Evolutionary conservation across 495 filamentous ascomycete species (phyloP), one percentile per base, ranked within the genome.

Genomic region (Penicillium cosmopolitanum): DNA sequence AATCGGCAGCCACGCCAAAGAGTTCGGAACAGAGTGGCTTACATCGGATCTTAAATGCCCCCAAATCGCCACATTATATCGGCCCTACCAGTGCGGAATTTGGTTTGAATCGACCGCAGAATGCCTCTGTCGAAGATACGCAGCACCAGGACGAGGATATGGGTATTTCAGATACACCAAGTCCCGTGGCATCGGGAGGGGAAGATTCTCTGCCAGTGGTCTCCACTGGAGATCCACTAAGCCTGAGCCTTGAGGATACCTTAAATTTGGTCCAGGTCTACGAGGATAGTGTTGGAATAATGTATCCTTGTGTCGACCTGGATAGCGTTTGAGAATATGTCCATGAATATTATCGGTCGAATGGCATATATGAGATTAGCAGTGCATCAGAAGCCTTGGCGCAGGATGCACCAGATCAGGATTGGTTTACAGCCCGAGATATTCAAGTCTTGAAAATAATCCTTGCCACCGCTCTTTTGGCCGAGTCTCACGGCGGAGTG

Each of bases 251-350:
- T 62, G 80, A 87, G 43, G 89, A 96, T 61, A 83, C 89, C 48
- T 67, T 90, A 9, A 82, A 89, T 0, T 71, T 96, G 16, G 85
- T 89, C 51, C 73, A 82, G 8, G 79, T 93, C 1, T 90, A 90
- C 67, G 87, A 92, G 51, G 88, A 96, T 61, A 89, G 91, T 62
- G 84, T 93, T 50, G 88, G 89, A 11, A 74, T 90, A 46, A 93
- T 94, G 90, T 96, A 93, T 69, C 91, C 91, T 0, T 84, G 93
- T 35, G 73, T 95, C 13, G 80, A 89, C 63, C 86, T 94, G 42
- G 84, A 90, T 21, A 78, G 79, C 47, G 77, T 92, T 50, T 73
- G 77, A 31, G 66, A 60, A 25, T 79, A 77, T 42, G 71, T 73
- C 12, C 55, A 62, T 9, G 75, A 77, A 21, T 79, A 76, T 51